These are phyloP conservation scores for Incumbomyces delicatus DNA, from an alignment of 2,329 filamentous ascomycete species.

Conservation along the genomic window DNA sequence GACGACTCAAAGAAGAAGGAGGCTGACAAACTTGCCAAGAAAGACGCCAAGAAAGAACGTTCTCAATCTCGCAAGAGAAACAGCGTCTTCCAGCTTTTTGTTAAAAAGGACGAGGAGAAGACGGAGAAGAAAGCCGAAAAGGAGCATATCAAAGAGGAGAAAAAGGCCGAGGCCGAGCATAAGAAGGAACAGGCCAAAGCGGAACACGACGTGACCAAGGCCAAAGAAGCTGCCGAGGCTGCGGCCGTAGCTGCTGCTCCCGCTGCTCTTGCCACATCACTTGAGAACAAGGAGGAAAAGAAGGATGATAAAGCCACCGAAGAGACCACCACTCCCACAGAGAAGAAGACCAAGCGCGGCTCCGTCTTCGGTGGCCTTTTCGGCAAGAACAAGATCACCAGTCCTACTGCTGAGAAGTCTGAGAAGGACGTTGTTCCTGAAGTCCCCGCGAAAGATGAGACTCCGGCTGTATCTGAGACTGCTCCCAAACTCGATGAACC, in stretches of 20 bases:
- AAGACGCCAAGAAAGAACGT: slow-evolving; percentile 50
- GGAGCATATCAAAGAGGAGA: slow-evolving; percentile 26
- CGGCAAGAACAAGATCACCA: slow-evolving; percentile 61
- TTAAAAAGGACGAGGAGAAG: slow-evolving; percentile 51
- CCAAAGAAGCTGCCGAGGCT: slow-evolving; percentile 29
- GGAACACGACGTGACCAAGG: slow-evolving; percentile 27
- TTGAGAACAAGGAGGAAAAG: slow-evolving; percentile 40
- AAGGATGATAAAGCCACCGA: slow-evolving; percentile 32
- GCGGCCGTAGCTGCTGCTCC: slow-evolving; percentile 26
- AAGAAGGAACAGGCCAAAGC: slow-evolving; percentile 34
- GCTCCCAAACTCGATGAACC: slow-evolving; percentile 41
- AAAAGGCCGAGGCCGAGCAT: slow-evolving; percentile 32
- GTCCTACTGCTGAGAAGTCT: slow-evolving; percentile 36
- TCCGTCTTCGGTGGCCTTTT: slow-evolving; percentile 65
- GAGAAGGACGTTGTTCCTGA: slow-evolving; percentile 41
- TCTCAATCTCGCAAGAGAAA: slow-evolving; percentile 49
- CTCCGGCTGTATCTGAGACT: slow-evolving; percentile 36
- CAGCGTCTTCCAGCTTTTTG: slow-evolving; percentile 50
- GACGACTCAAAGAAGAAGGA: slow-evolving; percentile 15
- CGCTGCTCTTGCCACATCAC: slow-evolving; percentile 35
- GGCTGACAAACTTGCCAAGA: slow-evolving; percentile 27
- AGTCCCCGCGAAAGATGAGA: slow-evolving; percentile 41
- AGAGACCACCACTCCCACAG: slow-evolving; percentile 33
- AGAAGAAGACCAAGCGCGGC: slow-evolving; percentile 73
- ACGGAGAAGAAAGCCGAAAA: slow-evolving; percentile 34